phyloP scores from a whole-genome alignment of 495 filamentous ascomycete genomes.

The Penicillium angulare region DNA sequence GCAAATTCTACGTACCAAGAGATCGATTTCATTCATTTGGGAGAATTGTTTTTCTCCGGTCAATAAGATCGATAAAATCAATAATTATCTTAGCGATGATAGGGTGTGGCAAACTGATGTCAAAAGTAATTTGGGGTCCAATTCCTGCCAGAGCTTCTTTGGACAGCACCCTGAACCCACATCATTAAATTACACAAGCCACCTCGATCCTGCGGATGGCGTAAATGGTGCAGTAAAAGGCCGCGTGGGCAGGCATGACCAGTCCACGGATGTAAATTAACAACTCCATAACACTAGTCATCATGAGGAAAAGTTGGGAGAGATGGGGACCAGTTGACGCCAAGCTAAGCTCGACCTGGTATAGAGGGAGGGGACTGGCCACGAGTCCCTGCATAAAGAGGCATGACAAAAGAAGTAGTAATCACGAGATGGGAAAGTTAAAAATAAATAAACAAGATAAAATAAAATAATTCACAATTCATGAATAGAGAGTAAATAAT shows the following conservation, averaged over 20 bases:
- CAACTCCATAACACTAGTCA: conserved; percentile 19
- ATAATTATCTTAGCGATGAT: neutral
- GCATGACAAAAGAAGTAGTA: neutral
- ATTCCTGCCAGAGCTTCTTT: neutral
- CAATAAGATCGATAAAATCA: too few relatives aligned
- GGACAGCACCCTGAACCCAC: neutral
- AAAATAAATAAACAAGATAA: too few relatives aligned
- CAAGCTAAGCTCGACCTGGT: conserved; percentile 6
- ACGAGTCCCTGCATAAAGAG: conserved; percentile 26
- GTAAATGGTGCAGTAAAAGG: conserved; percentile 9
- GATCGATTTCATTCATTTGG: neutral
- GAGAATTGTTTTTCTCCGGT: neutral
- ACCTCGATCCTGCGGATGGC: conserved; percentile 4
- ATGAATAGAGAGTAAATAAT: too few relatives aligned
- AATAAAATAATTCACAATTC: too few relatives aligned
- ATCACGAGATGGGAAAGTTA: too few relatives aligned
- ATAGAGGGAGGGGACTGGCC: conserved; percentile 15
- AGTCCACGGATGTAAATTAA: conserved; percentile 1
- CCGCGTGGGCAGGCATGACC: conserved; percentile 18
- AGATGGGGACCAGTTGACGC: neutral
- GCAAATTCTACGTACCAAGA: neutral
- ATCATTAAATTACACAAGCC: conserved; percentile 7
- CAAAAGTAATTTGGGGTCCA: conserved; percentile 7
- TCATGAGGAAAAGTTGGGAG: conserved; percentile 3
- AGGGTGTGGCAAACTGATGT: conserved; percentile 3